Evolutionary conservation across 495 filamentous ascomycete genomes (phyloP).

Genomic region (Trichoderma reesei): DNA sequence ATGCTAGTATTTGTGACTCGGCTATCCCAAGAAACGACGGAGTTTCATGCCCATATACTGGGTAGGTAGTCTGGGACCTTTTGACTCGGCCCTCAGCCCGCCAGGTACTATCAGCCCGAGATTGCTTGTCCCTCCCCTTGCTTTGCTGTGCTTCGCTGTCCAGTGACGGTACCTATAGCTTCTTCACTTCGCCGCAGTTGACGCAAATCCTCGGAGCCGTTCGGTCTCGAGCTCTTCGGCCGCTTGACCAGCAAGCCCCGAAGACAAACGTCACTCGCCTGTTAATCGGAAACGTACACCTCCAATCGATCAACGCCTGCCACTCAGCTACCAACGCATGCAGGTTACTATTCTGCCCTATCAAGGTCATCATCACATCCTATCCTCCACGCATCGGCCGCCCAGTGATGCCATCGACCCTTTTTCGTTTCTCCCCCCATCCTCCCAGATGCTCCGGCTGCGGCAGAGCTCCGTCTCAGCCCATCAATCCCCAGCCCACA

Average conservation of each 20-base stretch:
- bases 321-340: background rate
- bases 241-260: background rate
- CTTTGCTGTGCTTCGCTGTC: background rate
- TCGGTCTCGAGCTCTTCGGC: too few relatives aligned
- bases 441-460: background rate
- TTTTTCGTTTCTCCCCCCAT: background rate
- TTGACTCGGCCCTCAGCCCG: background rate
- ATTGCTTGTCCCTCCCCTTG: background rate
- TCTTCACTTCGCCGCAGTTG: too few relatives aligned
- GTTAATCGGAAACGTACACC: background rate
- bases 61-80: too few relatives aligned
- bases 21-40: too few relatives aligned
- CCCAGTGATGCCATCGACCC: background rate
- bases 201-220: too few relatives aligned
- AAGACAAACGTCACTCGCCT: background rate
- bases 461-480: background rate
- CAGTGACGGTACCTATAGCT: background rate
- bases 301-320: background rate
- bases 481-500: constrained; percentile 5
- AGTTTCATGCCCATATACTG: too few relatives aligned
- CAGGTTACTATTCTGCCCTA: too few relatives aligned
- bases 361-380: background rate
- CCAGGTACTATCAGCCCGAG: background rate
- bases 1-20: too few relatives aligned
- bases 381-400: background rate